These are phyloP conservation scores for Penicillium sp. DNA, from an alignment of 2,329 filamentous ascomycete species.

Conservation along the genomic window DNA sequence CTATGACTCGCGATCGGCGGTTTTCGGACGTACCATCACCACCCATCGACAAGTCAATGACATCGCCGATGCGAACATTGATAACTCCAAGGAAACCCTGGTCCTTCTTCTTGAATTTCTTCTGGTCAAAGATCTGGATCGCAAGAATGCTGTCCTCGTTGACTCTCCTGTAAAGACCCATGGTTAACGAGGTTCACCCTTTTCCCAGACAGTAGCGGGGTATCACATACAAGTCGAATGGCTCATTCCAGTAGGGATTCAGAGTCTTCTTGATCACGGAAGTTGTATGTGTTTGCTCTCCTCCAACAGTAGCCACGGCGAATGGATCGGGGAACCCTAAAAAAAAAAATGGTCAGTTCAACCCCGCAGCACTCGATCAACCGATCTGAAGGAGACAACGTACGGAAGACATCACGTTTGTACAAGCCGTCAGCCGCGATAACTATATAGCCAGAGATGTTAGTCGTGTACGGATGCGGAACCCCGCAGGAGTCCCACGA, in stretches of 20 bases:
- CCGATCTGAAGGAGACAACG: constrained; percentile 46
- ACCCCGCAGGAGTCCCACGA: constrained; percentile 24
- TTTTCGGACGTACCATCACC: constrained; percentile 71
- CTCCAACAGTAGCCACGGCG: constrained; percentile 92
- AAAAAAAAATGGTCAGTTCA: constrained; percentile 13
- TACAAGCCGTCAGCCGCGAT: constrained; percentile 98
- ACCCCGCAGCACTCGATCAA: constrained; percentile 8
- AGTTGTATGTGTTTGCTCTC: constrained; percentile 98
- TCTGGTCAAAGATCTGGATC: constrained; percentile 98
- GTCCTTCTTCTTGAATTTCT: constrained; percentile 99
- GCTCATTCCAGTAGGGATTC: constrained; percentile 99
- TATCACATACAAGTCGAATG: constrained; percentile 83
- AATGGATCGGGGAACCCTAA: constrained; percentile 96
- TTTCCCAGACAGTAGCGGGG: constrained; percentile 1
- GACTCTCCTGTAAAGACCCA: constrained; percentile 61
- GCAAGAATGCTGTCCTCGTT: constrained; percentile 95
- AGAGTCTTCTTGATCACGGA: constrained; percentile 94
- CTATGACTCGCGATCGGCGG: constrained; percentile 3
- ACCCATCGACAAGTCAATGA: constrained; percentile 83
- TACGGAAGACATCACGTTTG: constrained; percentile 99
- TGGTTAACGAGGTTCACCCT: constrained; percentile 13
- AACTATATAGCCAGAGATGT: constrained; percentile 58
- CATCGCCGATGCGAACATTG: constrained; percentile 91
- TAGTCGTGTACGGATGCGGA: constrained; percentile 16
- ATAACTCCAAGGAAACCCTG: constrained; percentile 97